These are phyloP conservation scores for Dunaliella primolecta DNA, from an alignment of 139 green algal genomes.

Conservation along the genomic window DNA sequence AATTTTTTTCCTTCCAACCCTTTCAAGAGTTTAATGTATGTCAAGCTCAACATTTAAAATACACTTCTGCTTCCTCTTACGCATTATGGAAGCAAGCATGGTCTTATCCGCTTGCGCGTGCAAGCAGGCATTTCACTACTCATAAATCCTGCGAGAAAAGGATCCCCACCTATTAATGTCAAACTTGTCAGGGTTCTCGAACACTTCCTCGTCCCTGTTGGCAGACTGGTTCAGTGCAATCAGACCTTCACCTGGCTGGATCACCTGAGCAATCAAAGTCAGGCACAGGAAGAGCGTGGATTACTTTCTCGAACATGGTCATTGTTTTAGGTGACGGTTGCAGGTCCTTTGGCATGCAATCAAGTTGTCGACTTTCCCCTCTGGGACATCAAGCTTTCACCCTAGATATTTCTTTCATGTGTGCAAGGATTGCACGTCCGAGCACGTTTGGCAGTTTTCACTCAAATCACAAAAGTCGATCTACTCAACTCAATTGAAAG, in stretches of 20 bases:
- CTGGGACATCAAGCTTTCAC: no score
- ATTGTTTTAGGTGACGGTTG: no score
- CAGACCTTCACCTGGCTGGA: slow-evolving; percentile 36
- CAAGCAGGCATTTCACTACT: neutral
- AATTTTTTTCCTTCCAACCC: neutral
- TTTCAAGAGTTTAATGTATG: neutral
- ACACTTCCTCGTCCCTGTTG: slow-evolving; percentile 43
- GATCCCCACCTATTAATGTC: slow-evolving; percentile 32
- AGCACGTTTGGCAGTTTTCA: no score
- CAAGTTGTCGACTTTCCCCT: no score
- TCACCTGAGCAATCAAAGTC: no score
- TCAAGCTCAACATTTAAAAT: neutral
- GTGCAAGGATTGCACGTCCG: no score
- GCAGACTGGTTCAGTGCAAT: slow-evolving; percentile 46
- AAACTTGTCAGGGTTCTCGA: slow-evolving; percentile 36
- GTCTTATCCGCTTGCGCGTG: neutral
- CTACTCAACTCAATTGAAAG: no score
- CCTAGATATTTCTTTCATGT: no score
- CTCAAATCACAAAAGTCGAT: no score
- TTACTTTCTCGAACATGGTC: no score
- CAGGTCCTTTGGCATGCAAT: no score
- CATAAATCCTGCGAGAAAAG: neutral
- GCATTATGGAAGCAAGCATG: neutral
- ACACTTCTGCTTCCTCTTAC: neutral
- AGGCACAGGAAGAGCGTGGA: no score